Evolutionary conservation across 2,329 filamentous ascomycete species (phyloP), one percentile per base, ranked within the genome.

Genomic region (Nemania sp.): DNA sequence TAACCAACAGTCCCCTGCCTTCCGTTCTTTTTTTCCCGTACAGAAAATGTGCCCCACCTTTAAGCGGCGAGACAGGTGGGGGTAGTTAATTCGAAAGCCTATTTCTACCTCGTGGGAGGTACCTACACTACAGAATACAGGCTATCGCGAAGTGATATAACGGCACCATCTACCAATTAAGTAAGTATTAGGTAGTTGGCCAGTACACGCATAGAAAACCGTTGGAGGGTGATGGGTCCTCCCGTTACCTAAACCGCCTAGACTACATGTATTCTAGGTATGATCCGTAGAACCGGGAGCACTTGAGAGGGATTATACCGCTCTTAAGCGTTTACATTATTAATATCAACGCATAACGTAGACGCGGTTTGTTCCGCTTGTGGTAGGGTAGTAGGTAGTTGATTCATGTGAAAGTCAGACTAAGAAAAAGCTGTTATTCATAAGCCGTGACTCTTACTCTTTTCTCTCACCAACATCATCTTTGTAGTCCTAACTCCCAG

Each of bases 31-130:
- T 66, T 57, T 66, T 8, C 49, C 51, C 35, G 54, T 15, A 26
- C 18, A 5, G 2, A 13, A 24, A 55, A 59, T 43, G 49, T 32
- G 54, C 51, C 63, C 63, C 63, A 60, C 56, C 47, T n/a, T 54
- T n/a, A 6, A 35, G 29, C 20, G 38, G 22, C 29, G 54, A 64
- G 22, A 54, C 57, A 45, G 62, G 54, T n/a, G 18, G 32, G 22
- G 47, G 56, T 43, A 24, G 4, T 43, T 20, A 59, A 15, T 32
- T 43, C 41, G 13, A 18, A 13, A 8, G 38, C 18, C 5, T 45
- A 20, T 8, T n/a, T n/a, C 2, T 8, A 45, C 5, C 4, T 45
- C 18, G 2, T 20, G 20, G 18, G 41, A 45, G 15, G 15, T n/a
- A 41, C 35, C 29, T 35, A 3, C 38, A 18, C 18, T 20, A 8